Conservation (phyloP, 768 basidiomycete species). For the Cystofilobasidium bisporidii region DNA sequence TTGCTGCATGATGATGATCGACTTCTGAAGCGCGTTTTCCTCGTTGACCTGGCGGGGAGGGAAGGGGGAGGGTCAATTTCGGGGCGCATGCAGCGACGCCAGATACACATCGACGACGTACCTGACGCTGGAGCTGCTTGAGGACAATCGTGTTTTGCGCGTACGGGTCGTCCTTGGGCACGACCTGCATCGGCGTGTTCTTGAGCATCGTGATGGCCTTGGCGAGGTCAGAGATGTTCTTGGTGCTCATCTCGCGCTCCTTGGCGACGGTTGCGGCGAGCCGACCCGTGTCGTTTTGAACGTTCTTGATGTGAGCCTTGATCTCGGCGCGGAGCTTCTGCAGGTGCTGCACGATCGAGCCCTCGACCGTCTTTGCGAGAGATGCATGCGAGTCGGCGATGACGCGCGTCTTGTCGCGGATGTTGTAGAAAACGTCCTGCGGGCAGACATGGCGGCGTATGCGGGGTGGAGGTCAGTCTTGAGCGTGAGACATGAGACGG, state of each 20-base stretch:
- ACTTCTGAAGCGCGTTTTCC: constrained; percentile 95
- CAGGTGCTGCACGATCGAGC: constrained; percentile 92
- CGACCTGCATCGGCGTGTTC: constrained; percentile 83
- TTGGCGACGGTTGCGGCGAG: constrained; percentile 82
- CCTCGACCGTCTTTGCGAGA: constrained; percentile 89
- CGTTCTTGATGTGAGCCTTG: constrained; percentile 94
- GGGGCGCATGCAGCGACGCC: neutral
- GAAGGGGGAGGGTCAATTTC: neutral
- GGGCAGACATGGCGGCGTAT: neutral
- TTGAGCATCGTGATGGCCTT: constrained; percentile 81
- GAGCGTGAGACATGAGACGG: neutral
- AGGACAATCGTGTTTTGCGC: constrained; percentile 52
- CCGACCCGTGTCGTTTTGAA: constrained; percentile 92
- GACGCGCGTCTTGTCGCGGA: constrained; percentile 83
- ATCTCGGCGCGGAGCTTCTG: constrained; percentile 91
- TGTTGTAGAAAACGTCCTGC: constrained; percentile 81
- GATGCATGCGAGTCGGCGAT: constrained; percentile 96
- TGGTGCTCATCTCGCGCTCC: constrained; percentile 79
- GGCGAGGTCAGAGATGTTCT: constrained; percentile 75
- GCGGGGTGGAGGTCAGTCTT: too few relatives aligned
- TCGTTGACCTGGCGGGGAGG: constrained; percentile 56
- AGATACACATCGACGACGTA: constrained; percentile 41
- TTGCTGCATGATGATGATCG: constrained; percentile 95
- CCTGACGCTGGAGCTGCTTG: constrained; percentile 67
- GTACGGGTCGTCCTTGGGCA: constrained; percentile 71